phyloP scores from a whole-genome alignment of 192 early-diverging fungal genomes.

The Pilobolus umbonatus region DNA sequence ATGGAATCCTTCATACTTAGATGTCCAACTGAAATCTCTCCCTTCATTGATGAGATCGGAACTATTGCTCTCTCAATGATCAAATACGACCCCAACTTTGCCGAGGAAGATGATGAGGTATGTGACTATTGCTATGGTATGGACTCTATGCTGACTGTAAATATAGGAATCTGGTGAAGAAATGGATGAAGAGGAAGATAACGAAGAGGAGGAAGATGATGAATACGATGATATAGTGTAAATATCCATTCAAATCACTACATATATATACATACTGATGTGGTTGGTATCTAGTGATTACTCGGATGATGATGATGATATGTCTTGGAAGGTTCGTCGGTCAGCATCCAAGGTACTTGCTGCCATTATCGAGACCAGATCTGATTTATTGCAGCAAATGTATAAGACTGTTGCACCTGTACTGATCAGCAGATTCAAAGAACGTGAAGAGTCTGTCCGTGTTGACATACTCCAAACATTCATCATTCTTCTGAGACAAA shows the following conservation, averaged over 20 bases:
- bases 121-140: slow-evolving; percentile 1
- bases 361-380: slow-evolving; percentile 65
- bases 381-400: slow-evolving; percentile 59
- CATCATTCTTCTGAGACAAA: slow-evolving; percentile 58
- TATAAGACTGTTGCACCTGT: slow-evolving; percentile 66
- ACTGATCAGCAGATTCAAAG: slow-evolving; percentile 74
- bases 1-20: slow-evolving; percentile 73
- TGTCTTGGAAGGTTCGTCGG: slow-evolving; percentile 89
- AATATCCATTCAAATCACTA: no score
- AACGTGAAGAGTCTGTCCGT: slow-evolving; percentile 82
- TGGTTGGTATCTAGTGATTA: slow-evolving; percentile 48
- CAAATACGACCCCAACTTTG: slow-evolving; percentile 85
- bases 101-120: slow-evolving; percentile 50
- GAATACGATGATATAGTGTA: slow-evolving; percentile 53
- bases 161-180: slow-evolving; percentile 50
- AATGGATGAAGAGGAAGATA: slow-evolving; percentile 51
- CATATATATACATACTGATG: no score
- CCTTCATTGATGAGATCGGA: slow-evolving; percentile 57
- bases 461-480: slow-evolving; percentile 74
- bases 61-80: slow-evolving; percentile 58
- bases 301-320: slow-evolving; percentile 81
- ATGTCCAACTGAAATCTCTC: slow-evolving; percentile 71
- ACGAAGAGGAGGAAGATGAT: slow-evolving; percentile 60
- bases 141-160: neutral
- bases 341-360: slow-evolving; percentile 70